A percentile compares a stretch with the other conserved stretches of the same genome.
phyloP scores from a whole-genome alignment of 2,329 filamentous ascomycete species.

The Paraconiothyrium sp. region DNA sequence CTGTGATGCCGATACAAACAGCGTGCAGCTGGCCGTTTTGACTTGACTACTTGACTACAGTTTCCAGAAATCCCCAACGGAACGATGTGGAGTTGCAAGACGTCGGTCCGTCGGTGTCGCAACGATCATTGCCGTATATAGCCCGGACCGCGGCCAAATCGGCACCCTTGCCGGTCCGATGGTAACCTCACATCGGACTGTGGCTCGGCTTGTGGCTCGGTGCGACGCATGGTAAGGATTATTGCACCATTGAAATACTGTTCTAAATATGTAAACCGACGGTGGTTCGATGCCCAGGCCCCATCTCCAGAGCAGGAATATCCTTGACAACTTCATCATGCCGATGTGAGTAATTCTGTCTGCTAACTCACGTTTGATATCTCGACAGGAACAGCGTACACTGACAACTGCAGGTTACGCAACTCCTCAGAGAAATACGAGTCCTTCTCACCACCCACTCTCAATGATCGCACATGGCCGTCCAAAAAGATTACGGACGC shows the following conservation, averaged over 20 bases:
- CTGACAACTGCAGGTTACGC: background rate
- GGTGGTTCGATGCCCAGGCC: background rate
- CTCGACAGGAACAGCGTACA: background rate
- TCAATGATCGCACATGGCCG: slow-evolving; percentile 83
- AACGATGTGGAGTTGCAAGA: background rate
- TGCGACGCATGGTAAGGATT: background rate
- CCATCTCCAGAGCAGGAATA: background rate
- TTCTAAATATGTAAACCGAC: background rate
- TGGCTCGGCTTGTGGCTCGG: slow-evolving; percentile 7
- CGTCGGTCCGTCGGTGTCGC: slow-evolving; percentile 2
- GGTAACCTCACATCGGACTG: slow-evolving; percentile 1
- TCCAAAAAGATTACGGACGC: slow-evolving; percentile 82
- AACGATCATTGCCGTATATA: background rate
- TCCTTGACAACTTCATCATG: background rate
- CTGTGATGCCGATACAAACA: slow-evolving; percentile 2
- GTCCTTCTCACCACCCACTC: slow-evolving; percentile 71
- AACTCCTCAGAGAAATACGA: slow-evolving; percentile 69
- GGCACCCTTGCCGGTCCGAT: background rate
- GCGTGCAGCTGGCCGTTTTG: slow-evolving; percentile 2
- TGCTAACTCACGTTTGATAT: background rate
- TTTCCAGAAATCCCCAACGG: background rate
- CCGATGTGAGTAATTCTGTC: background rate
- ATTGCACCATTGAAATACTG: background rate
- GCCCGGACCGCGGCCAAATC: background rate
- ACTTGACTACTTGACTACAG: background rate